Percentiles rank a stretch among this genome's conserved stretches.
These are phyloP conservation scores for Boletus eberwhitei DNA, from an alignment of 768 basidiomycete species.

Conservation along the genomic window DNA sequence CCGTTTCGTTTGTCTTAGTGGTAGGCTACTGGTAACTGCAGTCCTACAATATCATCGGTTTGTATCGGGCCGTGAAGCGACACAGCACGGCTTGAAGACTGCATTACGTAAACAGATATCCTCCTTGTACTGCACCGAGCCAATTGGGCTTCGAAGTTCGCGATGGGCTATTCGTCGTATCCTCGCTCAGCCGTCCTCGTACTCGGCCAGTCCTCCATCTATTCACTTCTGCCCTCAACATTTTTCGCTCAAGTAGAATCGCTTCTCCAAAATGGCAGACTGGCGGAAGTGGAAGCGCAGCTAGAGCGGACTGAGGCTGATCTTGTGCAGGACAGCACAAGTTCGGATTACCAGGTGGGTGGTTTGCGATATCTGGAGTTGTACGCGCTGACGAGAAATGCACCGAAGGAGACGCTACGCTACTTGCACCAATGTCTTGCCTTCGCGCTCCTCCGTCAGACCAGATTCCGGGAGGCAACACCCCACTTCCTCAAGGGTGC, in stretches of 20 bases:
- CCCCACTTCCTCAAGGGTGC: slow-evolving; percentile 74
- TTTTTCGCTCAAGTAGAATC: slow-evolving; percentile 71
- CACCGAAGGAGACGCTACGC: slow-evolving; percentile 60
- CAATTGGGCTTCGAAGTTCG: background rate
- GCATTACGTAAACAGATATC: too few species aligned
- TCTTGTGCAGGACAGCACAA: slow-evolving; percentile 8
- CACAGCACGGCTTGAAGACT: too few species aligned
- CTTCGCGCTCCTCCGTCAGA: slow-evolving; percentile 73
- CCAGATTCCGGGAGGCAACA: slow-evolving; percentile 80
- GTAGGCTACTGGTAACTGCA: too few species aligned
- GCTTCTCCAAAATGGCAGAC: slow-evolving; percentile 57
- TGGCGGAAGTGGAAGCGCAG: slow-evolving; percentile 62
- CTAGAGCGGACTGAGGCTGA: slow-evolving; percentile 52
- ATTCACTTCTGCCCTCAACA: slow-evolving; percentile 68
- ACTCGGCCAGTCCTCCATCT: slow-evolving; percentile 54
- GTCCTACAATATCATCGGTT: too few species aligned
- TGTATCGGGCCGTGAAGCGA: too few species aligned
- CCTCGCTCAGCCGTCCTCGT: slow-evolving; percentile 69
- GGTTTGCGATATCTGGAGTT: background rate
- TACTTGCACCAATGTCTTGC: slow-evolving; percentile 83
- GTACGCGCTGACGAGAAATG: slow-evolving; percentile 7
- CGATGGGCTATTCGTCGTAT: slow-evolving; percentile 39
- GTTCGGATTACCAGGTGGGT: slow-evolving; percentile 10
- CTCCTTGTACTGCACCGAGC: background rate
- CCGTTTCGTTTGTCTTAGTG: too few species aligned